phyloP scores from a whole-genome alignment of 78 protist genomes.

The Chrysochromulina tobinii region DNA sequence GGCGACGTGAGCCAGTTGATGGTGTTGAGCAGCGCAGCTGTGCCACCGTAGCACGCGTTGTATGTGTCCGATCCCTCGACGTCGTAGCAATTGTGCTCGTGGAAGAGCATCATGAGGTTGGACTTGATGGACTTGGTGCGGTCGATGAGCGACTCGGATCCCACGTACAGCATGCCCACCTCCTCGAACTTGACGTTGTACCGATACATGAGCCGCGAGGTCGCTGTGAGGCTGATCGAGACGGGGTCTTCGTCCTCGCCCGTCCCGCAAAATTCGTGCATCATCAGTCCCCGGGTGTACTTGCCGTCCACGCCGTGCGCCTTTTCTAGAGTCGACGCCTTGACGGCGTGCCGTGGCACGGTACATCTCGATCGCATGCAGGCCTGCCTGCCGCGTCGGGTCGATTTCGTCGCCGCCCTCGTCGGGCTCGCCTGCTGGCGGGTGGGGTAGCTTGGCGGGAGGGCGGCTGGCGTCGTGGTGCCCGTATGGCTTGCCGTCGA shows the following conservation, averaged over 20 bases:
- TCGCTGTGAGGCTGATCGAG: neutral
- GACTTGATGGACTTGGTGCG: constrained; percentile 51
- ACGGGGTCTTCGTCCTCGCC: constrained; percentile 11
- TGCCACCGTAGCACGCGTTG: constrained; percentile 96
- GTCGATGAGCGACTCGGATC: constrained; percentile 53
- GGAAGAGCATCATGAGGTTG: constrained; percentile 47
- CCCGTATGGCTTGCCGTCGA: too few species aligned
- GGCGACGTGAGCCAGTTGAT: constrained; percentile 81
- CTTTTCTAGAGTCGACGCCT: neutral
- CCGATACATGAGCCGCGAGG: neutral
- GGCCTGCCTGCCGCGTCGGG: neutral
- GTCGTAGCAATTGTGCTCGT: constrained; percentile 65
- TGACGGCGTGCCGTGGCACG: neutral
- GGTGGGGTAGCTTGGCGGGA: too few species aligned
- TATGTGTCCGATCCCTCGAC: constrained; percentile 74
- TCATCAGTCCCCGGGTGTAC: neutral
- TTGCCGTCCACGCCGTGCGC: neutral
- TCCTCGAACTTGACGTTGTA: neutral
- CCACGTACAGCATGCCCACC: constrained; percentile 30
- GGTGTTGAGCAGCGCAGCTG: constrained; percentile 84
- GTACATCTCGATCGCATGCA: constrained; percentile 4
- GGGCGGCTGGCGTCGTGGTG: too few species aligned
- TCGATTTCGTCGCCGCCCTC: too few species aligned
- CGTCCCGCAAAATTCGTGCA: neutral
- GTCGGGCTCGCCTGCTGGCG: too few species aligned